Base-by-base conservation (phyloP, 2,329 filamentous ascomycete species). In the Alternaria tenuissima region DNA sequence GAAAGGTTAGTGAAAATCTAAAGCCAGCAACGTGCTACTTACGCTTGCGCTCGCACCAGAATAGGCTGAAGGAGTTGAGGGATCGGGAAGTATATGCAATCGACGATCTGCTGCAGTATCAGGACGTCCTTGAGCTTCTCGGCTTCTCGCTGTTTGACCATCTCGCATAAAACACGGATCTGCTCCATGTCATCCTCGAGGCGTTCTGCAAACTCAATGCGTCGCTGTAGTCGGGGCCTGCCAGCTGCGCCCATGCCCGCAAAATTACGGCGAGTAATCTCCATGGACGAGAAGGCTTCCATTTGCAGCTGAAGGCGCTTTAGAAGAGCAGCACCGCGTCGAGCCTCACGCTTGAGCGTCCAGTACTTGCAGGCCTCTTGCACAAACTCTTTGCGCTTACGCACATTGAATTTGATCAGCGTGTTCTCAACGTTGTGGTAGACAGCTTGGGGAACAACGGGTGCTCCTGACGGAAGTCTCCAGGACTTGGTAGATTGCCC, bases 241-340 rank as follows among this genome's bases (percentile, higher is more conserved):
- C 95, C 95, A 47, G 88, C 89, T 41, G 91, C 89, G 7, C 95
- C 95, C 92, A 98, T 97, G 38, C 91, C 90, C n/a, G 91, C 91
- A 79, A 97, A 99, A 78, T 98, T 94, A 60, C 95, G 90, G 53
- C 95, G 87, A 2, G 95, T 97, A 66, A 99, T 89, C 79, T 99
- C 95, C 91, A 97, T 97, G 0, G 93, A 97, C 7, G 94, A 94
- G 78, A 98, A 99, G 0, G 93, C 92, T 78, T 98, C 94, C 85
- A 97, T 91, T 78, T 97, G 94, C 58, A 98, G 82, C 77, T 99
- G 95, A 20, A 99, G 84, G 36, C 95, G 89, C 80, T 98, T 98
- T 61, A 99, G 85, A 56, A 99, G 84, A 4, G 95, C 93, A 30
- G 95, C 95, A 47, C 95, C 95, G 59, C 95, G 87, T 34, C 95